Evolutionary conservation across 2,329 filamentous ascomycete genomes (phyloP).

Genomic region (Fusarium graminum): DNA sequence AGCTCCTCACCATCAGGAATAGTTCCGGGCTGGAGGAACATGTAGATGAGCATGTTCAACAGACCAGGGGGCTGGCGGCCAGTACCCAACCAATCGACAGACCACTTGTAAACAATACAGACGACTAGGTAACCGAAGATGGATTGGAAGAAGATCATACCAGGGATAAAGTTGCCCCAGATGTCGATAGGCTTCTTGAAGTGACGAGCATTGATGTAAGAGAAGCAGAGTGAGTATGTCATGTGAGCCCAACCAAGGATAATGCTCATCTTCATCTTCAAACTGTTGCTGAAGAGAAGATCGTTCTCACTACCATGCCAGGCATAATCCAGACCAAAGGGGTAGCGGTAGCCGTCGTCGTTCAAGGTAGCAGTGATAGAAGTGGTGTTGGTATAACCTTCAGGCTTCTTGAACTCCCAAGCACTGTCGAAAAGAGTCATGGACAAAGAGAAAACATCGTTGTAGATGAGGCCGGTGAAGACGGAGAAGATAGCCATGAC

Average conservation of each 20-base stretch:
- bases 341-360: slow-evolving; percentile 82
- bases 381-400: slow-evolving; percentile 73
- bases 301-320: slow-evolving; percentile 98
- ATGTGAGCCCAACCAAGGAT: slow-evolving; percentile 97
- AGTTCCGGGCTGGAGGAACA: slow-evolving; percentile 91
- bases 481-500: slow-evolving; percentile 98
- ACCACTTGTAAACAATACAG: slow-evolving; percentile 98
- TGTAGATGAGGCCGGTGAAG: slow-evolving; percentile 97
- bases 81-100: slow-evolving; percentile 79
- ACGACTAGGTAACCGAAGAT: slow-evolving; percentile 98
- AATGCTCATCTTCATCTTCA: slow-evolving; percentile 99
- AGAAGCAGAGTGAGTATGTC: slow-evolving; percentile 96
- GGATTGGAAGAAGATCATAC: slow-evolving; percentile 99
- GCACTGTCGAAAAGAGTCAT: slow-evolving; percentile 89
- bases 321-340: slow-evolving; percentile 94
- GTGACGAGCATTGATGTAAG: slow-evolving; percentile 92
- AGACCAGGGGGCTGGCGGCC: slow-evolving; percentile 83
- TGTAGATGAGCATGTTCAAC: slow-evolving; percentile 99
- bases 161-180: slow-evolving; percentile 96
- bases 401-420: slow-evolving; percentile 82
- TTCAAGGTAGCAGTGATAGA: slow-evolving; percentile 76
- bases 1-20: slow-evolving; percentile 72
- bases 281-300: slow-evolving; percentile 95
- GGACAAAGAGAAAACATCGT: slow-evolving; percentile 95
- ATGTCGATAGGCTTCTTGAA: slow-evolving; percentile 97